A percentile compares a stretch with the other conserved stretches of the same genome.
These are phyloP conservation scores for Eucalyptus tenuipes DNA, from an alignment of 345 rosid species.

Conservation along the genomic window DNA sequence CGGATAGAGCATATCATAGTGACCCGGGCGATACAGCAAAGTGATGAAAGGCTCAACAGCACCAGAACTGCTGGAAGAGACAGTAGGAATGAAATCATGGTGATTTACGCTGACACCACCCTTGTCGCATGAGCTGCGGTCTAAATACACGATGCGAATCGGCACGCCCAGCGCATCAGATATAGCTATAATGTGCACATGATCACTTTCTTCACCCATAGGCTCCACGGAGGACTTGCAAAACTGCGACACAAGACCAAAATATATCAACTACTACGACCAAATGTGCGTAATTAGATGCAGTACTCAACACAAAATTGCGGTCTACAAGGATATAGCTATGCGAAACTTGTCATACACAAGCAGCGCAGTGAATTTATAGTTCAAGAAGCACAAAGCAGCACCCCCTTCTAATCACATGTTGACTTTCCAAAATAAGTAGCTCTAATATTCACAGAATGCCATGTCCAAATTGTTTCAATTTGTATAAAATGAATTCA, in stretches of 20 bases:
- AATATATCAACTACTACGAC: neutral
- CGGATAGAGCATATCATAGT: constrained; percentile 92
- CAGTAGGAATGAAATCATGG: constrained; percentile 73
- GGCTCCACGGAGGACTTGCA: constrained; percentile 99
- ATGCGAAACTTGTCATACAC: neutral
- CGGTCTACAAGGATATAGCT: neutral
- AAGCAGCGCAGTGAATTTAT: neutral
- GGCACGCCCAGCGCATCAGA: constrained; percentile 93
- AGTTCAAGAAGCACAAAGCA: neutral
- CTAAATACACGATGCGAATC: constrained; percentile 87
- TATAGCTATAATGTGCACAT: constrained; percentile 89
- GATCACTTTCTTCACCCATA: constrained; percentile 99
- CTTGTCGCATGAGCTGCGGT: constrained; percentile 80
- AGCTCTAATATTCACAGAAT: neutral
- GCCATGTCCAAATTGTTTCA: neutral
- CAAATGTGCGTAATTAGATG: neutral
- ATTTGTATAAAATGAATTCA: neutral
- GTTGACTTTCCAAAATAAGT: neutral
- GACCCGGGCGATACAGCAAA: constrained; percentile 96
- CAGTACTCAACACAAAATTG: neutral
- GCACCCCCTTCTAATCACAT: neutral
- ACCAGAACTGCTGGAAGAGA: constrained; percentile 15
- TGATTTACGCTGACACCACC: constrained; percentile 76
- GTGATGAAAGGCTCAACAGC: constrained; percentile 54
- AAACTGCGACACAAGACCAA: constrained; percentile 42